Base-by-base conservation (phyloP, 371 early-diverging fungal species). In the Rhizopus delemar region DNA sequence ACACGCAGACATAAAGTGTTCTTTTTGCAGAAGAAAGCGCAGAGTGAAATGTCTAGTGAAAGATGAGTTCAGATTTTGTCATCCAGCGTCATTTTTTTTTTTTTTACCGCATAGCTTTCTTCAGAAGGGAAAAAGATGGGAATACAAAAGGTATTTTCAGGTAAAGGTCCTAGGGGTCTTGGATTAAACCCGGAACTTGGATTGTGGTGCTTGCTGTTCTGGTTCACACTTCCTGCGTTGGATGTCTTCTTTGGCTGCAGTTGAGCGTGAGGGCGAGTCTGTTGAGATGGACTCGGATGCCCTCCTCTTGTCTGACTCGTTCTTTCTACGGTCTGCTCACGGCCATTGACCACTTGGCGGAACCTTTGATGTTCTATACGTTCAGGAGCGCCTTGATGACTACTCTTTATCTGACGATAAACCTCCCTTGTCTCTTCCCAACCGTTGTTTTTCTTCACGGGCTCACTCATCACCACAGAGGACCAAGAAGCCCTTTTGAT, bases 81-180 rank as follows among this genome's bases (percentile, higher is more conserved):
- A 22, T 22, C 16, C 2, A 29, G 4, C 36, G 3, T 9, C 4
- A n/a, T 22, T 22, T 2, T 22, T 22, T 22, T 22, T 22, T 33
- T 28, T 31, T 46, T 59, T 67, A 71, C 73, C 8, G 56, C 29
- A 33, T 73, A 73, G 43, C 73, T 73, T 1, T 73, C 64, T 41
- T 81, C 81, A n/a, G 78, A 78, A 12, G 81, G 81, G 74, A 81
- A 81, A 64, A 83, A 84, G 48, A 78, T 58, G 6, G 84, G 84
- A 56, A 73, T 79, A 62, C 82, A 77, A 52, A 71, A 84, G 41
- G 69, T 60, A 38, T 66, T 68, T 49, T 32, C n/a, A 8, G 57
- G 33, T 45, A 69, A 51, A 12, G 48, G 49, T 29, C 52, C 57
- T 46, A 69, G 43, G 5, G 51, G 41, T 7, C 33, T 33, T 22